Evolutionary conservation across 352 stramenopile species (phyloP), one percentile per base, ranked within the genome.

Genomic region (Globisporangium abappressorium): DNA sequence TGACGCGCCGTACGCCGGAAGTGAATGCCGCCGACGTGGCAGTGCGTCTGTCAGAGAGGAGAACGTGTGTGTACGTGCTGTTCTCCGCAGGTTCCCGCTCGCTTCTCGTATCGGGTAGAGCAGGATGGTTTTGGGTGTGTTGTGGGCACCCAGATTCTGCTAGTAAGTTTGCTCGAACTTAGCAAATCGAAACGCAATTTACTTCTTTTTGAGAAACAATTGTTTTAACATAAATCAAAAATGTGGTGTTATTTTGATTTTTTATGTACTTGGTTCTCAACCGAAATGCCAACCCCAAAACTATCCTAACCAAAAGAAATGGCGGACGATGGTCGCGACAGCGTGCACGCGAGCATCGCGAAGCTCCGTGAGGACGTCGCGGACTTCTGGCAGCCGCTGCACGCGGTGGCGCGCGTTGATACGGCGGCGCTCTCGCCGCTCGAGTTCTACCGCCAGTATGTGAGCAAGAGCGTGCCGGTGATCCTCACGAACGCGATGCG

Each of bases 381-480:
- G 56, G 87, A 93, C 70, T 92, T 93, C 49, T 95, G 87, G 87
- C 71, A 79, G 56, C 85, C 87, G 30, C 68, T 90, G 57, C 71
- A 78, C n/a, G 70, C 61, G 3, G 61, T 95, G 26, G 62, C 72
- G 36, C 81, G 82, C 38, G 75, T 91, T 15, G 82, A 91, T 54
- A 79, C 78, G 5, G 70, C 65, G 0, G 30, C 26, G 3, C 70
- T 92, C 0, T 73, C 80, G 5, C 68, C 83, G 22, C 62, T 93
- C 22, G 67, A 81, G 63, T 94, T 95, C 69, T 81, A 92, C 67
- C 85, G 84, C 26, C 71, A 89, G 26, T 95, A 80, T 30, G 84
- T 94, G 67, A 90, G 78, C 73, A 85, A 84, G 51, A 94, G 78
- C 73, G 84, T 93, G 47, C 87, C 87, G 0, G 83, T 93, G 24